A percentile compares a stretch with the other conserved stretches of the same genome.
phyloP scores from a whole-genome alignment of 208 protist species.

The Wallacemonas sp. region DNA sequence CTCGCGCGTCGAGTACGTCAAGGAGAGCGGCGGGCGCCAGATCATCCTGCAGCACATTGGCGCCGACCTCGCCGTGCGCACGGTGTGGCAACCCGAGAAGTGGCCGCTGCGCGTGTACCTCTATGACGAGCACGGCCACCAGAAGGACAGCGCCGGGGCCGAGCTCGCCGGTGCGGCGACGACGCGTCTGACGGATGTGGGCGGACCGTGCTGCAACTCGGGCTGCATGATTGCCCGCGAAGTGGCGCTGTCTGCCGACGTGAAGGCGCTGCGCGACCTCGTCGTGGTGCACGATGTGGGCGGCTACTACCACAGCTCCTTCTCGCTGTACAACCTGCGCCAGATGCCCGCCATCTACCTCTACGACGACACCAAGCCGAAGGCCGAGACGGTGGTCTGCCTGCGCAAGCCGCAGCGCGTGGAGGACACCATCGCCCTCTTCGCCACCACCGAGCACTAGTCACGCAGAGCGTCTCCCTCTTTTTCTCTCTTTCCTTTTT shows the following conservation, averaged over 20 bases:
- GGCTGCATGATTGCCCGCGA: slow-evolving; percentile 53
- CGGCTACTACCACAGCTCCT: slow-evolving; percentile 70
- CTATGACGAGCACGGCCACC: slow-evolving; percentile 30
- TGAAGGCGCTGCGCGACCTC: slow-evolving; percentile 41
- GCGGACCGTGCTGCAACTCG: slow-evolving; percentile 67
- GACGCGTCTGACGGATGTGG: slow-evolving; percentile 40
- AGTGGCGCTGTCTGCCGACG: slow-evolving; percentile 23
- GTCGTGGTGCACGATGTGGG: slow-evolving; percentile 70
- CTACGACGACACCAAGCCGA: slow-evolving; percentile 28
- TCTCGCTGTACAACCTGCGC: slow-evolving; percentile 63
- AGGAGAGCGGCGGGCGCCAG: slow-evolving; percentile 44
- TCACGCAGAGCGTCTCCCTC: background rate
- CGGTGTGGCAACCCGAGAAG: slow-evolving; percentile 67
- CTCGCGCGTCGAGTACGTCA: slow-evolving; percentile 72
- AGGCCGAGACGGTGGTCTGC: slow-evolving; percentile 11
- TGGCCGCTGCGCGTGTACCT: slow-evolving; percentile 66
- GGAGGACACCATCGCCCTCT: slow-evolving; percentile 45
- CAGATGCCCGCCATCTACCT: slow-evolving; percentile 56
- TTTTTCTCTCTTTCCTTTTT: slow-evolving; percentile 8
- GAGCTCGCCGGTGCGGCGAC: background rate
- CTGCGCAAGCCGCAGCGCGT: slow-evolving; percentile 42
- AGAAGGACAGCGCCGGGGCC: slow-evolving; percentile 11
- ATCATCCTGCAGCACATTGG: slow-evolving; percentile 65
- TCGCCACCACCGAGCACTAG: slow-evolving; percentile 17
- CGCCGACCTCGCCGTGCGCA: slow-evolving; percentile 70